These are phyloP conservation scores for Diaporthe sp. DNA, from an alignment of 2,329 filamentous ascomycete species.

Conservation along the genomic window DNA sequence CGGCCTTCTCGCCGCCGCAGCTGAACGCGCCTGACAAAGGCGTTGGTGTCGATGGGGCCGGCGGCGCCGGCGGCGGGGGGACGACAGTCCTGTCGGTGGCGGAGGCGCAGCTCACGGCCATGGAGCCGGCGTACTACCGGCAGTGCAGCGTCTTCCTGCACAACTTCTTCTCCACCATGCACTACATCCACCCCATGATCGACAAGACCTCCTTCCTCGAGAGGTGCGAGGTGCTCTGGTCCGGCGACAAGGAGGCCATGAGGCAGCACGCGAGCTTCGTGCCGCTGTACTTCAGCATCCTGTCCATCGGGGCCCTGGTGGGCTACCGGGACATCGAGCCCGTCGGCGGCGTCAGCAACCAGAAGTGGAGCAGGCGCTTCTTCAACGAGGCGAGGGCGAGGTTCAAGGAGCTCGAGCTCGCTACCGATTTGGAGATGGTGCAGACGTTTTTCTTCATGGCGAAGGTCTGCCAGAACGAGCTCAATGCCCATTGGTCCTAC, in stretches of 20 bases:
- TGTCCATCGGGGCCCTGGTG: slow-evolving; percentile 61
- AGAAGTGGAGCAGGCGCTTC: slow-evolving; percentile 61
- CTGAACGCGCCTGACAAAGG: slow-evolving; percentile 28
- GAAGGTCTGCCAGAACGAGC: slow-evolving; percentile 63
- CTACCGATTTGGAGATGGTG: slow-evolving; percentile 61
- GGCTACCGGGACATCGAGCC: slow-evolving; percentile 58
- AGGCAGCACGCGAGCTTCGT: slow-evolving; percentile 56
- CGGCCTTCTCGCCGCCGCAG: slow-evolving; percentile 54
- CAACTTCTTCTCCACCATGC: slow-evolving; percentile 62
- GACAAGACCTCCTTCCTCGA: slow-evolving; percentile 57
- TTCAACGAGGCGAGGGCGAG: slow-evolving; percentile 58
- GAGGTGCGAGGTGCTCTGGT: slow-evolving; percentile 59
- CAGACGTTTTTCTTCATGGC: slow-evolving; percentile 63
- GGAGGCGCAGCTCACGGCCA: slow-evolving; percentile 31
- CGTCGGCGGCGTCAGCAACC: slow-evolving; percentile 57
- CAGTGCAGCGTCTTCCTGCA: slow-evolving; percentile 61
- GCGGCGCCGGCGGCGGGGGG: background rate
- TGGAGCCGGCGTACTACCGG: slow-evolving; percentile 52
- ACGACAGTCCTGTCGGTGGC: background rate
- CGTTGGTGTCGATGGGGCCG: background rate
- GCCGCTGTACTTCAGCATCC: slow-evolving; percentile 60
- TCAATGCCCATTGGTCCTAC: slow-evolving; percentile 62
- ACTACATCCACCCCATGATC: slow-evolving; percentile 52
- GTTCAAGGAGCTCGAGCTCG: slow-evolving; percentile 56
- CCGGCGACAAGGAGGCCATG: slow-evolving; percentile 42